Evolutionary conservation across 176 grass and related monocot species (phyloP), one percentile per base, ranked within the genome.

Genomic region (Rhynchospora breviuscula): DNA sequence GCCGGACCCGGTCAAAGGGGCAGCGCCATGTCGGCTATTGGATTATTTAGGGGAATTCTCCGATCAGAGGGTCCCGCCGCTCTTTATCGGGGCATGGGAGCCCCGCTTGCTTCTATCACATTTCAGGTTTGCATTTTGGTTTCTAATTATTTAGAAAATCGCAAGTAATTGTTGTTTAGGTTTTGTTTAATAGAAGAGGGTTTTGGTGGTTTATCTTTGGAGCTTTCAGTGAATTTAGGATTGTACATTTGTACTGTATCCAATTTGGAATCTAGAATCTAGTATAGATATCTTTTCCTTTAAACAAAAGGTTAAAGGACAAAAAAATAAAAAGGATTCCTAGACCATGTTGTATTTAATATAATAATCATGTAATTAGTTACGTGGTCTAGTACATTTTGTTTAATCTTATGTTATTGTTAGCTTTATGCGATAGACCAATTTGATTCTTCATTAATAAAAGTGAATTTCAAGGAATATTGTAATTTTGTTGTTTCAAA

Each of bases 51-150:
- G 18, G 86, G 88, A 66, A 95, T 99, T 85, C 65, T 95, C 69
- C 79, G 81, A 22, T 81, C 93, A 47, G 93, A 98, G 91, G 96
- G 96, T 15, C 91, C 96, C 35, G 48, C 82, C 12, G 93, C 92
- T 44, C 96, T 99, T 85, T 99, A 99, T 88, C 96, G 96, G 43
- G 96, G 96, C 89, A 99, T 99, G 93, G 88, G 33, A 25, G 93
- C 96, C 59, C 96, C 96, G 0, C 96, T 99, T 63, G 89, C 93
- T 1, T 90, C 91, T 84, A 89, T 99, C 86, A 77, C 93, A 12
- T 89, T 99, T 85, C 96, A 99, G 93, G 96, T 94, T 22, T 43
- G 53, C 60, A 33, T 29, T n/a, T 40, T 75, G 9, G 23, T 78
- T 52, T 56, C 19, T 77, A 21, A 31, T 77, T 33, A 8, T 77